Evolutionary conservation across 1,284 basidiomycete species (phyloP).

Genomic region (Ustilago sp.): DNA sequence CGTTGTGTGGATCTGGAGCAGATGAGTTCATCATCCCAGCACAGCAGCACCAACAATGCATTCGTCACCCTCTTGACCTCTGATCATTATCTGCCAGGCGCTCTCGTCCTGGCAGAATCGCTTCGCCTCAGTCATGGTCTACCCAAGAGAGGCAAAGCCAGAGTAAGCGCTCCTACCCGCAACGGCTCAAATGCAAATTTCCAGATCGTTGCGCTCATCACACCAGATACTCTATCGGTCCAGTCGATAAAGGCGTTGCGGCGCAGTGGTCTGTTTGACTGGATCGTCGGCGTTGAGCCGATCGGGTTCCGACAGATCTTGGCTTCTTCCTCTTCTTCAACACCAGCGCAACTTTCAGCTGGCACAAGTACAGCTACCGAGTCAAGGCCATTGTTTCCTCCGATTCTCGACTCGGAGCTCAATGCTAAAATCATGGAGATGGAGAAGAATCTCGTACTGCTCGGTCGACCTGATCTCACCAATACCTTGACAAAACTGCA

Average conservation of each 20-base stretch:
- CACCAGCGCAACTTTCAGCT: not conserved
- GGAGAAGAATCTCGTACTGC: conserved; percentile 77
- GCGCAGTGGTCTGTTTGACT: conserved; percentile 79
- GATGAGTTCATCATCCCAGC: conserved; percentile 34
- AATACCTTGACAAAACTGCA: conserved; percentile 90
- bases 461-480: conserved; percentile 94
- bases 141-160: conserved; percentile 20
- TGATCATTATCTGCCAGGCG: conserved; percentile 90
- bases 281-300: conserved; percentile 84
- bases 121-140: conserved; percentile 69
- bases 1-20: conserved; percentile 3
- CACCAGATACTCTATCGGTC: conserved; percentile 91
- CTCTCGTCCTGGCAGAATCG: conserved; percentile 84
- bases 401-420: conserved; percentile 33
- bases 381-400: not conserved
- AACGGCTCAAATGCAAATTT: conserved; percentile 14
- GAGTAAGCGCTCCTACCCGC: not conserved
- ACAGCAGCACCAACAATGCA: conserved; percentile 69
- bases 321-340: conserved; percentile 15
- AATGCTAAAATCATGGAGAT: conserved; percentile 68
- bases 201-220: conserved; percentile 89
- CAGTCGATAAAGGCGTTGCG: conserved; percentile 80
- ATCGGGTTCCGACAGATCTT: conserved; percentile 64
- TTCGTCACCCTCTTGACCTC: conserved; percentile 83
- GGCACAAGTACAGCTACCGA: not conserved